Percentiles rank a stretch among this genome's conserved stretches.
Evolutionary conservation across 2,329 filamentous ascomycete genomes (phyloP).

Genomic region (Penicillium sp.): DNA sequence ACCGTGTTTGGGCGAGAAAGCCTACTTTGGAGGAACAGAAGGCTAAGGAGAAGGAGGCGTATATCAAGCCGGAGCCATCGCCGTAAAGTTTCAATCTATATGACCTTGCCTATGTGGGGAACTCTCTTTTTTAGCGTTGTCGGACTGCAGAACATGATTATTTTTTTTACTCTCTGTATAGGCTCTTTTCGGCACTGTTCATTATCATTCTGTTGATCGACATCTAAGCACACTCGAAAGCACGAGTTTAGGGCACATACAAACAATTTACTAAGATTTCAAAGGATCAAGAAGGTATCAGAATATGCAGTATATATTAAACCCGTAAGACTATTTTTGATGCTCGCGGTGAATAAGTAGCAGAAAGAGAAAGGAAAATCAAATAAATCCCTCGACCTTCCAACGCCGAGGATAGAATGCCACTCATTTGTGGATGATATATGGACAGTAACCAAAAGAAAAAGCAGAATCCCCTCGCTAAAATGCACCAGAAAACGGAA

Average conservation of each 20-base stretch:
- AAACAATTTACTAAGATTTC: neutral
- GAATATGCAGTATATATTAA: no score
- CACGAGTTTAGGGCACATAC: neutral
- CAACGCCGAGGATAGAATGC: slow-evolving; percentile 23
- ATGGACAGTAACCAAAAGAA: slow-evolving; percentile 20
- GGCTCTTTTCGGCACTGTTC: neutral
- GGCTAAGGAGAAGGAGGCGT: neutral
- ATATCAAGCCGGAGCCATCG: slow-evolving; percentile 3
- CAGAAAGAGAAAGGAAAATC: no score
- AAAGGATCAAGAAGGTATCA: no score
- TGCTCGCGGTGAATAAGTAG: no score
- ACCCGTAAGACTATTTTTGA: no score
- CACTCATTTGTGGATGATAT: slow-evolving; percentile 13
- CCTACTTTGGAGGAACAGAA: slow-evolving; percentile 6
- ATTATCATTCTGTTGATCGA: neutral
- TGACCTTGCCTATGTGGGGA: neutral
- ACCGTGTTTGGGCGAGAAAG: slow-evolving; percentile 16
- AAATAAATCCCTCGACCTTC: neutral
- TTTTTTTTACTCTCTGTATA: neutral
- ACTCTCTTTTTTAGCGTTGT: neutral
- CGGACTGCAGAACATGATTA: neutral
- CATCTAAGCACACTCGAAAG: neutral
- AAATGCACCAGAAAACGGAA: slow-evolving; percentile 10
- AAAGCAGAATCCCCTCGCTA: slow-evolving; percentile 18
- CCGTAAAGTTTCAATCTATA: neutral